A percentile compares a stretch with the other conserved stretches of the same genome.
Evolutionary conservation across 371 early-diverging fungal species (phyloP).

Genomic region (Mucor piriformis): DNA sequence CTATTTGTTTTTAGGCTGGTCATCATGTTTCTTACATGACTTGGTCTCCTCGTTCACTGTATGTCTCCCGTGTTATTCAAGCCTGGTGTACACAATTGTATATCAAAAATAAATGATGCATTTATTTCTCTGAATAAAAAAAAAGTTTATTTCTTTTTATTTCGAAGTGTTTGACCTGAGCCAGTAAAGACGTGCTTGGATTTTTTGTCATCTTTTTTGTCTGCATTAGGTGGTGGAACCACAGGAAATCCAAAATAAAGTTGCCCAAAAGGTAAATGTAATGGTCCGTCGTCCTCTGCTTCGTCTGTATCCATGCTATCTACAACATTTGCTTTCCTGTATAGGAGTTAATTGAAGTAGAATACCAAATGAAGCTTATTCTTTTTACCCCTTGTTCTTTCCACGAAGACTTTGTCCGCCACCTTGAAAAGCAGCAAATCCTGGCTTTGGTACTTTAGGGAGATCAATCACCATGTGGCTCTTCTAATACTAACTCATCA

Average conservation of each 20-base stretch:
- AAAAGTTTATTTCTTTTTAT: constrained; percentile 36
- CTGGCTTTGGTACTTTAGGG: constrained; percentile 44
- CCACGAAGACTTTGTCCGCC: constrained; percentile 45
- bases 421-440: constrained; percentile 44
- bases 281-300: constrained; percentile 68
- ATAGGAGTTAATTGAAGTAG: not conserved
- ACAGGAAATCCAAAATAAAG: constrained; percentile 88
- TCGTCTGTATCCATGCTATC: constrained; percentile 28
- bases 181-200: constrained; percentile 28
- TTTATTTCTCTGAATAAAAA: not conserved
- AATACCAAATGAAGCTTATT: no score
- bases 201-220: constrained; percentile 22
- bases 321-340: constrained; percentile 2
- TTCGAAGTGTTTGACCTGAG: constrained; percentile 43
- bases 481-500: constrained; percentile 35
- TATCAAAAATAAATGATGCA: constrained; percentile 12
- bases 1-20: constrained; percentile 21
- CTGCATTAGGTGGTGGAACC: constrained; percentile 44
- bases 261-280: constrained; percentile 86
- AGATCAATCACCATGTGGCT: constrained; percentile 53
- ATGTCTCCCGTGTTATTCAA: constrained; percentile 34
- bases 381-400: constrained; percentile 44
- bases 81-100: constrained; percentile 40
- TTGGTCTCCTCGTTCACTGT: constrained; percentile 49
- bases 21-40: constrained; percentile 38